Base-by-base conservation (phyloP, 1,284 basidiomycete species). In the Sporisorium sorghi region DNA sequence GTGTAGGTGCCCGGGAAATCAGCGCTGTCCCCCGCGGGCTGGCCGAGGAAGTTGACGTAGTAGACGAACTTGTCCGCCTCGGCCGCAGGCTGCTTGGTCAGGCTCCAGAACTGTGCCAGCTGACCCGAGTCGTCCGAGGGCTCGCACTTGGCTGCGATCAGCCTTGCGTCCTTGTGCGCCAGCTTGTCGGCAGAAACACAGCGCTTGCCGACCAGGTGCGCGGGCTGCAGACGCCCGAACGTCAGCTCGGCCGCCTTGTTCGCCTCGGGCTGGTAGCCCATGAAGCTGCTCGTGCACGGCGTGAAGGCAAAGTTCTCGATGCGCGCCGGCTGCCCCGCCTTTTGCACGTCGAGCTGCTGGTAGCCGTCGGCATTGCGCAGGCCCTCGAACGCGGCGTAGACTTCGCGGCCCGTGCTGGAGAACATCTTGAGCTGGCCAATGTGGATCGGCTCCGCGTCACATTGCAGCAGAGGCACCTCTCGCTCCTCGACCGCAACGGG, bases 11-110 rank as follows among this genome's bases (percentile, higher is more conserved):
- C 68, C 1, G 63, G 52, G 68, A 75, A 75, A 51, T 71, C 73
- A 10, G 43, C 33, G 24, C 11, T 49, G n/a, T 61, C 60, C 7
- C 54, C 57, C 3, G 51, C 43, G 30, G 73, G 67, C 46, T 57
- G 44, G 12, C 73, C 73, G 35, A 69, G 54, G 58, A 75, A 68
- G 68, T 70, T 71, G 63, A 75, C 59, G 37, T 75, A 75, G 67
- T 71, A 71, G 30, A 30, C 21, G 24, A 44, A 69, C 43, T 47
- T 46, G 54, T 49, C 54, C 6, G 15, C 67, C 11, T 57, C 51
- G 21, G 46, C 46, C 26, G 57, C 54, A 11, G 64, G 67, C 63
- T 70, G 68, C 33, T 75, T 67, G 57, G 74, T 73, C 42, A 77
- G 43, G 51, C 58, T 71, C 71, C 70, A 77, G 60, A 67, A 74